Conservation (phyloP, 2,329 filamentous ascomycete species). For the Tothia fuscella region DNA sequence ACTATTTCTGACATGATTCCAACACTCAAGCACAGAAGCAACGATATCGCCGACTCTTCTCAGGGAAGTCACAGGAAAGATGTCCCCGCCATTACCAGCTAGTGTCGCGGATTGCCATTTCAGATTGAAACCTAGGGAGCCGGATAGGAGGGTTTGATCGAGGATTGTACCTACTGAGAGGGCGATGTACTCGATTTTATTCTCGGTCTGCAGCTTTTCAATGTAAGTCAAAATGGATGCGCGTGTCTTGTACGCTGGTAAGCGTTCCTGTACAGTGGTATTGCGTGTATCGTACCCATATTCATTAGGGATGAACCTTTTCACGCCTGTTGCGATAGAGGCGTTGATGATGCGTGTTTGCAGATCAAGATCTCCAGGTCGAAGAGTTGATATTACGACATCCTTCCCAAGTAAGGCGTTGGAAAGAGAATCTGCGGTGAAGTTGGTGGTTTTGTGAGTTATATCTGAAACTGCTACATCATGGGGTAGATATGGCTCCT, state of each 20-base stretch:
- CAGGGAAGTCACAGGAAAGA: background rate
- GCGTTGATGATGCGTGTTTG: constrained; percentile 46
- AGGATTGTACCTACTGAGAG: background rate
- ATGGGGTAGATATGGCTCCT: background rate
- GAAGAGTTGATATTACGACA: constrained; percentile 41
- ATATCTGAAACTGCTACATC: background rate
- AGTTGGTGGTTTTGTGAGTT: constrained; percentile 22
- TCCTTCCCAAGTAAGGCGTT: constrained; percentile 43
- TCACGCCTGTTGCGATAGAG: constrained; percentile 45
- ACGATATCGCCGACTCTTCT: background rate
- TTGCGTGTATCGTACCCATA: constrained; percentile 41
- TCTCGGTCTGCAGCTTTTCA: background rate
- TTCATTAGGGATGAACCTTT: constrained; percentile 50
- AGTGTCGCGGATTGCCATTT: background rate
- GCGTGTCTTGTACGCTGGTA: background rate
- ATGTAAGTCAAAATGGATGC: background rate
- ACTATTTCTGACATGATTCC: background rate
- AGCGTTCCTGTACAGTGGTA: constrained; percentile 31
- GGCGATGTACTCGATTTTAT: background rate
- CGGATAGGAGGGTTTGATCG: background rate
- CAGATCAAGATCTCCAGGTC: constrained; percentile 26
- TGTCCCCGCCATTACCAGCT: background rate
- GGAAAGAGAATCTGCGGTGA: constrained; percentile 36
- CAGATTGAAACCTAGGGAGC: background rate
- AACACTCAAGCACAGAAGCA: background rate